These are phyloP conservation scores for Trypanosoma grayi DNA, from an alignment of 208 protist species.

Conservation along the genomic window DNA sequence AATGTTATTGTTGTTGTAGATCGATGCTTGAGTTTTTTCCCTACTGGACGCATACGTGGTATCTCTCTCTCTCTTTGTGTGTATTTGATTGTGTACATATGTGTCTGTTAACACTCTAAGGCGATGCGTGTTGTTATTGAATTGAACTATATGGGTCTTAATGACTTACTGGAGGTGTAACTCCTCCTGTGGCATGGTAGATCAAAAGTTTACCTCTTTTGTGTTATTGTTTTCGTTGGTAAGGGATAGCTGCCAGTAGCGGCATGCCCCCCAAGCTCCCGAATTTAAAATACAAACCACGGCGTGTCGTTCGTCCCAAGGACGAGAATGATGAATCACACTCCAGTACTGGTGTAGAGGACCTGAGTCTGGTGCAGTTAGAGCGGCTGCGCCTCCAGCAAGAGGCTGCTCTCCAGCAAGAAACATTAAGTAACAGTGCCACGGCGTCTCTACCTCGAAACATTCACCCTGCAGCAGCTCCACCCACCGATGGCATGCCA, in stretches of 20 bases:
- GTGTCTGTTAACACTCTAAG: background rate
- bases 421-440: background rate
- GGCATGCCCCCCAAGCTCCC: slow-evolving; percentile 69
- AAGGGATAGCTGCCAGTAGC: background rate
- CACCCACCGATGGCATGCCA: background rate
- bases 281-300: slow-evolving; percentile 69
- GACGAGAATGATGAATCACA: slow-evolving; percentile 22
- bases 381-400: slow-evolving; percentile 55
- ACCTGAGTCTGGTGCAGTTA: slow-evolving; percentile 55
- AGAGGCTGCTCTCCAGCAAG: slow-evolving; percentile 19
- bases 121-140: background rate
- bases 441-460: background rate
- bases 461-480: background rate
- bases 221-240: background rate
- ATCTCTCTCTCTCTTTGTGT: too few species aligned
- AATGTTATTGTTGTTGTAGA: too few species aligned
- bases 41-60: too few species aligned
- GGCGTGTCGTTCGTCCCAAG: slow-evolving; percentile 37
- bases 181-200: too few species aligned
- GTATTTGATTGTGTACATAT: too few species aligned
- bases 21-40: too few species aligned
- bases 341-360: slow-evolving; percentile 22
- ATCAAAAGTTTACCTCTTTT: background rate
- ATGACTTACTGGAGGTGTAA: too few species aligned
- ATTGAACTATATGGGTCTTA: too few species aligned